Evolutionary conservation across 352 stramenopile species (phyloP).

Genomic region (Thalassiosira hispida): DNA sequence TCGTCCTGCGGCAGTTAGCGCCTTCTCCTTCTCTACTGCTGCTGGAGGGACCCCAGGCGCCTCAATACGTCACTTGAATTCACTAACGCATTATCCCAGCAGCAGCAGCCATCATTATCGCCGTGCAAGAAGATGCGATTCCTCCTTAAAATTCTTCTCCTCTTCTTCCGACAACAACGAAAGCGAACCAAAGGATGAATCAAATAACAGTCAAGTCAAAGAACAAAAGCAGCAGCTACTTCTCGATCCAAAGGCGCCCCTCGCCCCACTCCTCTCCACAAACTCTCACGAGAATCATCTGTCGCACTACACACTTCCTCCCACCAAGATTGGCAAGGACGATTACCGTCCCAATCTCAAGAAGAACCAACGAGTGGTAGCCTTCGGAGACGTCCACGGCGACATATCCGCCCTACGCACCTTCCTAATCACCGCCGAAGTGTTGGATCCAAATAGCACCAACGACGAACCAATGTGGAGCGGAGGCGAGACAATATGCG

Average conservation of each 20-base stretch:
- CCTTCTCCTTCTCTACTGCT: too few relatives aligned
- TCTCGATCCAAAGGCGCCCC: slow-evolving; percentile 27
- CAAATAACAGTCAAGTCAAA: not conserved
- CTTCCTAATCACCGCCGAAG: slow-evolving; percentile 52
- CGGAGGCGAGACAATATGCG: slow-evolving; percentile 63
- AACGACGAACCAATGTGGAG: slow-evolving; percentile 51
- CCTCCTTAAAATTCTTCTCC: not conserved
- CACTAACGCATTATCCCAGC: too few relatives aligned
- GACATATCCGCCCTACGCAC: slow-evolving; percentile 59
- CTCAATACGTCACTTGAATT: too few relatives aligned
- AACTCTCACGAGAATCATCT: slow-evolving; percentile 25
- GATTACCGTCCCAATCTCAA: slow-evolving; percentile 41
- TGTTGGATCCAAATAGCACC: slow-evolving; percentile 20
- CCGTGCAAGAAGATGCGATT: too few relatives aligned
- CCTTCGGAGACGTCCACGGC: slow-evolving; percentile 79
- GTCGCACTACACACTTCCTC: slow-evolving; percentile 35
- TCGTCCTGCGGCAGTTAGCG: too few relatives aligned
- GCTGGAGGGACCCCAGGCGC: too few relatives aligned
- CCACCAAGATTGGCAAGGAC: slow-evolving; percentile 29
- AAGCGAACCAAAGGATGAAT: not conserved
- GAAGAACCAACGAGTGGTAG: slow-evolving; percentile 59
- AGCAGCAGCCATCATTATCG: too few relatives aligned
- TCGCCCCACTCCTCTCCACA: slow-evolving; percentile 32
- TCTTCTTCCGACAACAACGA: not conserved
- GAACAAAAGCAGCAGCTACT: slow-evolving; percentile 4